Evolutionary conservation across 768 basidiomycete species (phyloP), one percentile per base, ranked within the genome.

Genomic region (Suillus hirtellus): DNA sequence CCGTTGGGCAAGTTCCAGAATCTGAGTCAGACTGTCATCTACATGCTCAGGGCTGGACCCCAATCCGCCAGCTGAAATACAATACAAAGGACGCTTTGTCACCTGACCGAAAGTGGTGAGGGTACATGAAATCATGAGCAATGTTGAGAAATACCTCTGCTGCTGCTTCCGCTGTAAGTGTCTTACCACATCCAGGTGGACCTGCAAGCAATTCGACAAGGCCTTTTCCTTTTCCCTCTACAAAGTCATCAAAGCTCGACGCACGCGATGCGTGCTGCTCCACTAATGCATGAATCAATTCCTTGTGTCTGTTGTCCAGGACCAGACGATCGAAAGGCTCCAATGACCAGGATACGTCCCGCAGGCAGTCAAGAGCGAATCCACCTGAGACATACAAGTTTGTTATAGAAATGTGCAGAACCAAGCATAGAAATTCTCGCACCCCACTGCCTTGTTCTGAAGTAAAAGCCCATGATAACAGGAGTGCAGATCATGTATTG

Each of bases 111-210:
- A 34, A 17, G 31, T 17, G 4, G 9, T 52, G 15, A 50, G 49
- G 14, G 24, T 27, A 19, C 19, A 8, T 44, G 9, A 47, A 46
- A 21, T 12, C 11, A 47, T 24, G 31, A 53, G 52, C 10, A 19
- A n/a, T 9, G 2, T 34, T 0, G 11, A n/a, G n/a, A 53, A 85
- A 80, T 66, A 83, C 81, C 67, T 86, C 84, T 64, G 82, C 84
- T 0, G 84, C 84, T 0, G 84, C 85, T 68, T 87, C 85, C 0
- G 84, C 85, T 0, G 84, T 84, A 70, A 86, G 83, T 0, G 84
- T 87, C 72, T 84, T 85, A 10, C 82, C 80, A 76, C 56, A 31
- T 40, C 71, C 71, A 7, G 70, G 69, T 50, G 66, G 69, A 10
- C 71, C 78, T n/a, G 69, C 70, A 55, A 71, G 71, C 21, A 71